phyloP scores from a whole-genome alignment of 2,329 filamentous ascomycete genomes.

The Fusarium sp. region DNA sequence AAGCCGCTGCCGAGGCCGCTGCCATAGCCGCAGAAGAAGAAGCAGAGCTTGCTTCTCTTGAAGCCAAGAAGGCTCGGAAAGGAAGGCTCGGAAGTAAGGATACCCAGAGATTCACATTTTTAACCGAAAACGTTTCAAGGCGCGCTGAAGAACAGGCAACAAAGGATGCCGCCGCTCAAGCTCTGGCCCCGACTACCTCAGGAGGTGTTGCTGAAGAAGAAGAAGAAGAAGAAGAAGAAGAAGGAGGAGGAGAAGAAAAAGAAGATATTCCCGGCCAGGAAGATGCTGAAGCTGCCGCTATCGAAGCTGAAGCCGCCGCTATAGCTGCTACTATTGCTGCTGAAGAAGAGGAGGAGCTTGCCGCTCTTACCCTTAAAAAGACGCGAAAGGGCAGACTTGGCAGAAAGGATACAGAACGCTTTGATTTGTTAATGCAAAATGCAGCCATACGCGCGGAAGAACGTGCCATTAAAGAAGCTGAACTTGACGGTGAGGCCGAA shows the following conservation, averaged over 20 bases:
- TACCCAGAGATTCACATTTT: conserved; percentile 53
- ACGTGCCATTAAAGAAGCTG: conserved; percentile 18
- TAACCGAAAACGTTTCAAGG: conserved; percentile 48
- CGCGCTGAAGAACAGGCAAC: conserved; percentile 49
- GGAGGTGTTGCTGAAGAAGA: conserved; percentile 38
- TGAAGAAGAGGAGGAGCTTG: conserved; percentile 34
- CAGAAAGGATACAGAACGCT: conserved; percentile 38
- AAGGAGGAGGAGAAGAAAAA: conserved; percentile 28
- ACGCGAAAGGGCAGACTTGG: conserved; percentile 36
- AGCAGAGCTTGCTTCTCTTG: conserved; percentile 52
- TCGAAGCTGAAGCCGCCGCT: neutral
- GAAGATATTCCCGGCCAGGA: conserved; percentile 29
- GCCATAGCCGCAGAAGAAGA: conserved; percentile 44
- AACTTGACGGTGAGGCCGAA: conserved; percentile 9
- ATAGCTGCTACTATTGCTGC: conserved; percentile 15
- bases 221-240: no score
- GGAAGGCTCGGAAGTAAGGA: conserved; percentile 56
- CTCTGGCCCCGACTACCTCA: conserved; percentile 24
- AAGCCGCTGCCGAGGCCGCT: conserved; percentile 18
- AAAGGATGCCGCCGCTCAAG: conserved; percentile 46
- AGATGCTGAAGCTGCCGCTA: conserved; percentile 29
- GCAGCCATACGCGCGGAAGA: conserved; percentile 25
- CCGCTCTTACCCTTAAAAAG: conserved; percentile 24
- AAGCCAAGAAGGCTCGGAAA: conserved; percentile 61
- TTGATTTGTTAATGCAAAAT: conserved; percentile 27